Conservation (phyloP, 768 basidiomycete genomes). For the Thelephora aurantiotincta region DNA sequence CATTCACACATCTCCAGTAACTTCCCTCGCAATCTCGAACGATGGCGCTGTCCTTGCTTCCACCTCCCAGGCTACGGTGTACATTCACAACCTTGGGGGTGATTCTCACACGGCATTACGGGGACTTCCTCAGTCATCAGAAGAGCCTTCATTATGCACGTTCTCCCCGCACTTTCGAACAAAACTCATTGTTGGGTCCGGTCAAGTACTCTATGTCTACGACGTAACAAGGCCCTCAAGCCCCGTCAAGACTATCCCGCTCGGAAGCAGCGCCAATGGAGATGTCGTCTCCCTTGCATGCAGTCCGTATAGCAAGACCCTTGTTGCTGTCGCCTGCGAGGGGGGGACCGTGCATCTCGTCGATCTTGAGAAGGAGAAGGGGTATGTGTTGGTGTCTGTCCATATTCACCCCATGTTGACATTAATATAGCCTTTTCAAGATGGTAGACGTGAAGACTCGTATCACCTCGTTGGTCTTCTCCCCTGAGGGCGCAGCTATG, state of each 20-base stretch:
- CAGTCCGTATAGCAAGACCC: conserved; percentile 67
- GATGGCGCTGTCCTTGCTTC: conserved; percentile 44
- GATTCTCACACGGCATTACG: conserved; percentile 40
- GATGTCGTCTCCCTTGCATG: conserved; percentile 42
- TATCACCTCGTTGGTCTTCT: conserved; percentile 51
- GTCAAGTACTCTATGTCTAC: conserved; percentile 41
- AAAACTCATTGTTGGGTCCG: conserved; percentile 39
- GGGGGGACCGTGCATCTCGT: conserved; percentile 42
- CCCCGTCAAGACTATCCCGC: conserved; percentile 35
- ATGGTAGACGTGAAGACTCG: conserved; percentile 36
- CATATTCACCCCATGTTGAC: neutral
- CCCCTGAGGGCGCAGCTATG: conserved; percentile 51
- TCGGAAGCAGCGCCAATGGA: conserved; percentile 30
- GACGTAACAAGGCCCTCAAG: conserved; percentile 44
- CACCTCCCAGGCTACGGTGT: conserved; percentile 33
- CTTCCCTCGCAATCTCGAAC: conserved; percentile 42
- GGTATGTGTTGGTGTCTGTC: conserved; percentile 24
- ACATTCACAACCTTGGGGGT: conserved; percentile 45
- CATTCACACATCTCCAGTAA: conserved; percentile 35
- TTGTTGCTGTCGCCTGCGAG: conserved; percentile 43
- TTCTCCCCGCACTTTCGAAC: conserved; percentile 57
- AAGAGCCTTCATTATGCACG: conserved; percentile 21
- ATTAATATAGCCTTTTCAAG: conserved; percentile 36
- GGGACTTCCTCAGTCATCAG: conserved; percentile 28
- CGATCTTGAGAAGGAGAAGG: conserved; percentile 65